A percentile compares a stretch with the other conserved stretches of the same genome.
phyloP scores from a whole-genome alignment of 495 filamentous ascomycete genomes.

The Talaromyces trachyspermus region DNA sequence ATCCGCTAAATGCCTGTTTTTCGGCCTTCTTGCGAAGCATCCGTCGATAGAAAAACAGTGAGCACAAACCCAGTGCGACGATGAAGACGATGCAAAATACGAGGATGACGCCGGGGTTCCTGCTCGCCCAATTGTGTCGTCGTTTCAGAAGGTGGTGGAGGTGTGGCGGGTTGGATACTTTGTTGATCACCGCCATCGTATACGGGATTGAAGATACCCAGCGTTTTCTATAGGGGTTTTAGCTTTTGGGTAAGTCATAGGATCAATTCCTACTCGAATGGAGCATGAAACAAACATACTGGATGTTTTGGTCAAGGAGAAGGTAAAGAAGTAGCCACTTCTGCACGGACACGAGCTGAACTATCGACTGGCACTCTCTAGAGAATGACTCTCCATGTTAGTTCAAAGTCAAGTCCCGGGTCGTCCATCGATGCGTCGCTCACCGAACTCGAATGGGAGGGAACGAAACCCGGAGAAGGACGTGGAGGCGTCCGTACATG shows the following conservation, averaged over 20 bases:
- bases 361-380: background rate
- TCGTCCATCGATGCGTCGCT: background rate
- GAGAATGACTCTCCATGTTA: background rate
- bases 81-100: conserved; percentile 49
- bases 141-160: conserved; percentile 21
- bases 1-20: conserved; percentile 15
- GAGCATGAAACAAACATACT: background rate
- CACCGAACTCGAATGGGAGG: background rate
- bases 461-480: conserved; percentile 6
- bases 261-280: too few relatives aligned
- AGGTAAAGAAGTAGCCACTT: conserved; percentile 4
- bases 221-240: background rate
- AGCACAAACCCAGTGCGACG: conserved; percentile 33
- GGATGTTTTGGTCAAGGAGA: background rate
- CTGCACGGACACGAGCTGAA: conserved; percentile 1
- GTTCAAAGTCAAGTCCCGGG: background rate
- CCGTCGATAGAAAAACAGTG: conserved; percentile 38
- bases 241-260: background rate
- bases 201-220: background rate
- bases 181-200: conserved; percentile 33
- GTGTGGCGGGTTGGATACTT: conserved; percentile 16
- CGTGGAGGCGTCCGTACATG: conserved; percentile 6
- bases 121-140: conserved; percentile 41
- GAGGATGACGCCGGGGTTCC: conserved; percentile 44
- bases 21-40: conserved; percentile 29